Evolutionary conservation across 2,329 filamentous ascomycete genomes (phyloP), one percentile per base, ranked within the genome.

Genomic region (Annulohypoxylon truncatum): DNA sequence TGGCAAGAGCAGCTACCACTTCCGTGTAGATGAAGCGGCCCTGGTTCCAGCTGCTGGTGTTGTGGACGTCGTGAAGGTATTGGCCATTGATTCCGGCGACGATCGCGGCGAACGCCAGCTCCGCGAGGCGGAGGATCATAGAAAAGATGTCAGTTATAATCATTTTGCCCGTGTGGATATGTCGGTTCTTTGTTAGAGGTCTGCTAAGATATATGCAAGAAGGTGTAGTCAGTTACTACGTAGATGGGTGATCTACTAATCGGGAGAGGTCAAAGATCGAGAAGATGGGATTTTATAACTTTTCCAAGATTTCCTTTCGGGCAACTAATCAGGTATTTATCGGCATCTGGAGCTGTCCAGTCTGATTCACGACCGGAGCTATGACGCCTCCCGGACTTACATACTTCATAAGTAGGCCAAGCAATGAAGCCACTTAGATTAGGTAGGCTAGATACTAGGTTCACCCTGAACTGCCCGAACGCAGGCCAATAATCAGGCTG

Each of bases 1-100:
- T 87, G 10, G 89, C 87, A 15, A 94, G 74, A 18, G 84, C 89
- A 2, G 92, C 89, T 38, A 94, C 84, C 15, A 92, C 87, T 74
- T 91, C 87, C 47, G 90, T 87, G 82, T 93, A 94, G 79, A 94
- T 92, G 81, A 90, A 89, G 61, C 91, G 89, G 33, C 84, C 88
- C 38, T 86, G 80, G 15, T 83, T 80, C 83, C 86, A 89, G 64
- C 82, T 78, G 56, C 83, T 82, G 33, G 82, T 77, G 31, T 81
- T 69, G 20, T 80, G 65, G 53, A 81, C 80, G 2, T 79, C 71
- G 75, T 88, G 84, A 24, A 94, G 86, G 77, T 90, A 91, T 69
- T 87, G 77, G 54, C 89, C 90, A 63, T 90, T 88, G 66, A 93
- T 82, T 65, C 90, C 91, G 22, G 90, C 88, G 54, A 93, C 89